Base-by-base conservation (phyloP, 2,329 filamentous ascomycete species). In the Nemania sp. region DNA sequence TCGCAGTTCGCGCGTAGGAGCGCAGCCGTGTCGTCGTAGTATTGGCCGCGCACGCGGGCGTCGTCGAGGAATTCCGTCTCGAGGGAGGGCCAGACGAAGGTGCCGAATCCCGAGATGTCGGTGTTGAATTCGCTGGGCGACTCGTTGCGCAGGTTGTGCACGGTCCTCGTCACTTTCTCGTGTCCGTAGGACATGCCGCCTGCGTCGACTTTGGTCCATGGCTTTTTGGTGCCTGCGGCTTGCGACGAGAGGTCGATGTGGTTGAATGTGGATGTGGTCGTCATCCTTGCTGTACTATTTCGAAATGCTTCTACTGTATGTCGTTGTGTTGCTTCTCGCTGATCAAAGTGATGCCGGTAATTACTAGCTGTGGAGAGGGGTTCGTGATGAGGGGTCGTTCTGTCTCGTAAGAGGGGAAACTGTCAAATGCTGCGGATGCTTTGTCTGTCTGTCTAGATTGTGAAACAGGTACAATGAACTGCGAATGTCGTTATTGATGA, bases 161-260 rank as follows among this genome's bases (percentile, higher is more conserved):
- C 82, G 2, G 74, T 62, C 11, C 78, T 77, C 15, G 72, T 64
- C 57, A 77, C 70, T 28, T 77, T 72, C 28, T 68, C 70, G 12
- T 79, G 70, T 19, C 68, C 68, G 71, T 79, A 87, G 5, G 80
- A 84, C n/a, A 70, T 71, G 14, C 76, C 79, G 36, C 80, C 78
- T 0, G 77, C 78, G 65, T 88, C 85, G 33, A 88, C 85, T 63
- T 88, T 88, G 61, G 72, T 66, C 84, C 84, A 88, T 1, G 84
- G 80, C 65, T 83, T 83, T 14, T 6, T 11, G 49, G 70, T 70
- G 60, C 71, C 64, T 14, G 63, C 59, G 4, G 63, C 71, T 57
- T 77, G 77, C 19, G 77, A 77, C 1, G 73, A 63, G 1, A 77
- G 73, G 65, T 88, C 84, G 58, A 86, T 82, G 70, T 87, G 83